Evolutionary conservation across 805 yeast genomes (phyloP), one percentile per base, ranked within the genome.

Genomic region (Candida hispaniensis): DNA sequence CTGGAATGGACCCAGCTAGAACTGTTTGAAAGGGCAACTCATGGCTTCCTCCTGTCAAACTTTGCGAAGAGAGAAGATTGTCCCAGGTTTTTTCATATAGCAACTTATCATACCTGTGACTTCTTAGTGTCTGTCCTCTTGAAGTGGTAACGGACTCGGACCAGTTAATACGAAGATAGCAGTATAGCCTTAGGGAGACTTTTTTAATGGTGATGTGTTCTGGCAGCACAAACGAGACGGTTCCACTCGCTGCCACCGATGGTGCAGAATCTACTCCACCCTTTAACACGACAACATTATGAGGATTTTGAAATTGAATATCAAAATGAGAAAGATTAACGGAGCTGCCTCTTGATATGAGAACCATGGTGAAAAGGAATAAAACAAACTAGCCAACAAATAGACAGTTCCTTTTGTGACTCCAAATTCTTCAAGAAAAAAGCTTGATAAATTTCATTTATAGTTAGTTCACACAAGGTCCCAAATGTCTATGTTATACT

Each of bases 11-110:
- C 1, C 97, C 97, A 0, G 94, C 94, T 14, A 88, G 51, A 14
- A 85, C 66, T 0, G 88, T 69, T 42, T 77, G 77, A 53, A 91
- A 91, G 0, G 97, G 96, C 47, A 91, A 72, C 50, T 80, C 93
- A 51, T 88, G 85, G 54, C 80, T 80, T 0, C 97, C 97, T 18
- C 35, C 44, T 4, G 29, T 14, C 7, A 50, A 39, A 4, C 45
- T 42, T 13, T 41, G 29, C 5, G 35, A 21, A 11, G 34, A 30
- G 32, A 19, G 22, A 36, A 39, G n/a, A 26, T 30, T 18, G 61
- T 40, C 24, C 42, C 42, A 18, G 26, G 18, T 11, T 18, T 35
- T 17, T 18, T 15, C 26, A 23, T 14, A 38, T 18, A 29, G 26
- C 30, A 32, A 18, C 10, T 18, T 20, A 13, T 25, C 26, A 18